A percentile compares a stretch with the other conserved stretches of the same genome.
These are phyloP conservation scores for Apiospora marii DNA, from an alignment of 2,329 filamentous ascomycete species.

Conservation along the genomic window DNA sequence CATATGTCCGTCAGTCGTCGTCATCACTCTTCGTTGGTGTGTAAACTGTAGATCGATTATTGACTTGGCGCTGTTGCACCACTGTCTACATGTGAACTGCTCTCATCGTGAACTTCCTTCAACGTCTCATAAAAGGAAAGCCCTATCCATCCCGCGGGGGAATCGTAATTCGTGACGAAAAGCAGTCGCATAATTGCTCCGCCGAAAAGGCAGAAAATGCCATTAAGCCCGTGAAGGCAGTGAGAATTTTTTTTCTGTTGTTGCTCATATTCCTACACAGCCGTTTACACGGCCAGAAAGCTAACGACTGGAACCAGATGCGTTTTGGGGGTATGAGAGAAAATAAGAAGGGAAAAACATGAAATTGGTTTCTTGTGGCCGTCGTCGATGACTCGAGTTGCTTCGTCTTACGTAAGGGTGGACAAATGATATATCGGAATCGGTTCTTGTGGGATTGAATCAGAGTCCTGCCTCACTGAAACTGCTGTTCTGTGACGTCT, in stretches of 20 bases:
- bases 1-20: not conserved
- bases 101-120: not conserved
- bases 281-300: conserved; percentile 1
- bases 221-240: conserved; percentile 15
- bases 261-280: conserved; percentile 20
- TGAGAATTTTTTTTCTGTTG: not conserved
- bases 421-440: not conserved
- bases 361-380: not conserved
- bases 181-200: conserved; percentile 15
- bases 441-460: not conserved
- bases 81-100: conserved; percentile 6
- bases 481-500: conserved; percentile 4
- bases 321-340: conserved; percentile 24
- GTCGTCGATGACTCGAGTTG: not conserved
- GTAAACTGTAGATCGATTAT: not conserved
- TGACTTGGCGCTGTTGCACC: not conserved
- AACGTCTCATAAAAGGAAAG: not conserved
- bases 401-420: not conserved
- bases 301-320: conserved; percentile 21
- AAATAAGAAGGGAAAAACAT: conserved; percentile 16
- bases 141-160: conserved; percentile 20
- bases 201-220: not conserved
- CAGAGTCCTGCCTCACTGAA: not conserved
- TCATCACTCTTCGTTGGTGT: not conserved
- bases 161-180: conserved; percentile 20